A percentile compares a stretch with the other conserved stretches of the same genome.
phyloP scores from a whole-genome alignment of 1,284 basidiomycete species.

The Porogramme epimiltina region DNA sequence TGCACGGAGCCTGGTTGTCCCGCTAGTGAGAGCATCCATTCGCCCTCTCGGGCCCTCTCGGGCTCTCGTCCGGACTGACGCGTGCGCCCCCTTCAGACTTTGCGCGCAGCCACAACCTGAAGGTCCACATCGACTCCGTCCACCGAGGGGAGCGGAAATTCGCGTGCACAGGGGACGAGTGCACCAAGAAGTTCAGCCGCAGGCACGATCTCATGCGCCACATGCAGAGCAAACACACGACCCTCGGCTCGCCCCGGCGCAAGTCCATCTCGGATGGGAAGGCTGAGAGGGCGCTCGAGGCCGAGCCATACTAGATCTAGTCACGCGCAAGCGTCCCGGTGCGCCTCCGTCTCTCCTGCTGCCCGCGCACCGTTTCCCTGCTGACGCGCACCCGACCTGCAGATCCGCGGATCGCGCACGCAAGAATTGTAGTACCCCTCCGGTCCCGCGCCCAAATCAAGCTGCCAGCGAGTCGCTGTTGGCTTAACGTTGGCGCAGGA shows the following conservation, averaged over 20 bases:
- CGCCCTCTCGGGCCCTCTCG: too few species aligned
- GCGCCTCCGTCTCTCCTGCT: neutral
- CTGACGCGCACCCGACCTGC: neutral
- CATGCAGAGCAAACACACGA: conserved; percentile 5
- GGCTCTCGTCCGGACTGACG: too few species aligned
- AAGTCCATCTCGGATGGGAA: neutral
- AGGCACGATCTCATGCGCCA: conserved; percentile 9
- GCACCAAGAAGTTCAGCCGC: conserved; percentile 6
- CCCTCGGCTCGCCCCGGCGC: conserved; percentile 12
- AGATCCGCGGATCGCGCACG: neutral
- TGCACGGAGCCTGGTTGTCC: too few species aligned
- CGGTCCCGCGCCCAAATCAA: neutral
- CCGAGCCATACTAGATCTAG: neutral
- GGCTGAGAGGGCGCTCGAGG: neutral
- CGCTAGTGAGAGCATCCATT: too few species aligned
- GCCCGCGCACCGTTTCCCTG: neutral
- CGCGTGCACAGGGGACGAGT: conserved; percentile 1
- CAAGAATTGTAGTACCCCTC: neutral
- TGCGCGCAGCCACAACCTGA: conserved; percentile 14
- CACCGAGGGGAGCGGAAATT: conserved; percentile 5
- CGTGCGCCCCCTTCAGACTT: neutral
- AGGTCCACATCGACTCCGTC: conserved; percentile 9
- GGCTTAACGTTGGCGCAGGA: neutral
- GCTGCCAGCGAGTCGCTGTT: neutral
- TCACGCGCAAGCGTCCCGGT: neutral